Conservation (phyloP, 371 early-diverging fungal species). For the Apophysomyces ossiformis region DNA sequence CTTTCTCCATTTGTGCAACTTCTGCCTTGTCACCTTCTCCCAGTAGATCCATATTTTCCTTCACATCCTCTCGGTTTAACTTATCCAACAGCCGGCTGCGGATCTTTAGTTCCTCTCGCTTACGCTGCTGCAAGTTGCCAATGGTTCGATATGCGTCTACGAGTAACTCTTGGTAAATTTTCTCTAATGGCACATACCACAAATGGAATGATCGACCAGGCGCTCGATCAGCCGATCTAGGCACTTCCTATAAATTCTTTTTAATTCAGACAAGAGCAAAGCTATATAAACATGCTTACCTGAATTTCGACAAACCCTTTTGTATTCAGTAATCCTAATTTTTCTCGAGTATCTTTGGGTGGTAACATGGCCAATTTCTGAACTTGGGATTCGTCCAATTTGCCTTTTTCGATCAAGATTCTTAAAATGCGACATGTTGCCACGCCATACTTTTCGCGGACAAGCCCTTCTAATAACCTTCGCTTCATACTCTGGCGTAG, state of each 20-base stretch:
- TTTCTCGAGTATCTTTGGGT: conserved; percentile 73
- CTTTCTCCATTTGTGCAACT: conserved; percentile 52
- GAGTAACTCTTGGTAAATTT: conserved; percentile 64
- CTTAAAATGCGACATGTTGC: conserved; percentile 75
- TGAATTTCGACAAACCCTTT: conserved; percentile 81
- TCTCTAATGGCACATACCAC: conserved; percentile 75
- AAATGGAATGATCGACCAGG: conserved; percentile 86
- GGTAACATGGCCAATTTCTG: conserved; percentile 81
- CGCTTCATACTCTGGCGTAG: conserved; percentile 65
- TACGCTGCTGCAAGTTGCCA: conserved; percentile 72
- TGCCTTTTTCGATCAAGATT: conserved; percentile 77
- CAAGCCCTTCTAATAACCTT: conserved; percentile 65
- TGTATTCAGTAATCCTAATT: conserved; percentile 66
- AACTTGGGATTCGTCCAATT: conserved; percentile 85
- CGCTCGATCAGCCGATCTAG: conserved; percentile 84
- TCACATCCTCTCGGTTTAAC: conserved; percentile 76
- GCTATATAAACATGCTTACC: conserved; percentile 23
- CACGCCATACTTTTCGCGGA: conserved; percentile 78
- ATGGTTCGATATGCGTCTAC: conserved; percentile 69
- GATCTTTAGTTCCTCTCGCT: conserved; percentile 59
- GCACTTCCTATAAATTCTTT: conserved; percentile 71
- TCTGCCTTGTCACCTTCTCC: conserved; percentile 63
- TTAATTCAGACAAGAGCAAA: background rate
- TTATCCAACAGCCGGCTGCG: conserved; percentile 76
- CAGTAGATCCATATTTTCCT: conserved; percentile 61